phyloP scores from a whole-genome alignment of 169 alveolate species.

The Neospora caninum region DNA sequence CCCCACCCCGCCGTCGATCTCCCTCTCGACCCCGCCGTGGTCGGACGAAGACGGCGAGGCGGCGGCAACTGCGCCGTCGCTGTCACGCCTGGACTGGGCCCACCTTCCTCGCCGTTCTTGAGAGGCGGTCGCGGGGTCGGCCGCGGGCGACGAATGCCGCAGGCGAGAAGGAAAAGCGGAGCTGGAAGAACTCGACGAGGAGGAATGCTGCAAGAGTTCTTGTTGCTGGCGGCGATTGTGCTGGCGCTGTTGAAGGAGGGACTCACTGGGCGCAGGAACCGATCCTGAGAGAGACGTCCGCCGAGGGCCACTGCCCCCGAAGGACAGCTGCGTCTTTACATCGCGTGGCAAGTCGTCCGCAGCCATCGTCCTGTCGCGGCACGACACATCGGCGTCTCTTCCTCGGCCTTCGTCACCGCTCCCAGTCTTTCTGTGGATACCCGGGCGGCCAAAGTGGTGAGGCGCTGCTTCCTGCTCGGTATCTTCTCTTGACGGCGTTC shows the following conservation, averaged over 20 bases:
- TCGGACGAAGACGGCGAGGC: neutral
- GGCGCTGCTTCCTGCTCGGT: neutral
- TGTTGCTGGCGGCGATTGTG: constrained; percentile 7
- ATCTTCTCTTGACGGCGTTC: neutral
- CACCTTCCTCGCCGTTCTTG: neutral
- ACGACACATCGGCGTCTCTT: neutral
- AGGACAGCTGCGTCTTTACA: neutral
- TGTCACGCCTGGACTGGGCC: neutral
- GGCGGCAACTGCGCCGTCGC: no score
- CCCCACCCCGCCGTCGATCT: neutral
- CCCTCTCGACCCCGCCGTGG: neutral
- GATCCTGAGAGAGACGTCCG: neutral
- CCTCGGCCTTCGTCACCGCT: neutral
- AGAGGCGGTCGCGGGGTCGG: neutral
- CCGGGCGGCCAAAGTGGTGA: neutral
- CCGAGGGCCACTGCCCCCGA: neutral
- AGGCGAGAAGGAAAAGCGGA: neutral
- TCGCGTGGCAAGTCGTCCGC: neutral
- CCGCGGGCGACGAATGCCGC: neutral
- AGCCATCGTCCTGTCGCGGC: neutral
- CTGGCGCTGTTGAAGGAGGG: constrained; percentile 54
- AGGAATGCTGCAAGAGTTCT: neutral
- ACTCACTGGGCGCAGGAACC: constrained; percentile 45
- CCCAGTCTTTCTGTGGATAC: neutral
- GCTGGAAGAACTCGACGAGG: neutral